Evolutionary conservation across 306 rosid species (phyloP).

Genomic region (Gillenia trifoliata): DNA sequence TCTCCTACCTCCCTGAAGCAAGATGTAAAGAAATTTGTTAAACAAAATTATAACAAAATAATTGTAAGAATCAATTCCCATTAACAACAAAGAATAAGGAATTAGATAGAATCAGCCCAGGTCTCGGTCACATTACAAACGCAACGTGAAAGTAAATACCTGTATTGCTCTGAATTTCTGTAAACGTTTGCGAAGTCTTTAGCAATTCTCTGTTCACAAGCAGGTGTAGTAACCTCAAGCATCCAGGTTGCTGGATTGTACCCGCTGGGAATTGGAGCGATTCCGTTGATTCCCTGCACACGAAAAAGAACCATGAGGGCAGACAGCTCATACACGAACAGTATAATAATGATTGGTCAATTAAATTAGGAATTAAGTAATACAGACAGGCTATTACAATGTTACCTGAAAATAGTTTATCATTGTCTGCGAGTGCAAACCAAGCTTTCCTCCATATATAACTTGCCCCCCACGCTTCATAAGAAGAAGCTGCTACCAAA

Average conservation of each 20-base stretch:
- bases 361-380: background rate
- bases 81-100: background rate
- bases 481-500: slow-evolving; percentile 66
- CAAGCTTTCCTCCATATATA: slow-evolving; percentile 84
- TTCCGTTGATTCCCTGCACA: slow-evolving; percentile 48
- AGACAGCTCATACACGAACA: no score
- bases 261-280: slow-evolving; percentile 52
- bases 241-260: slow-evolving; percentile 97
- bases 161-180: slow-evolving; percentile 53
- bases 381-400: background rate
- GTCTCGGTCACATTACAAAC: slow-evolving; percentile 5
- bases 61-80: background rate
- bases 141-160: slow-evolving; percentile 30
- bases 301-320: slow-evolving; percentile 11
- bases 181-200: slow-evolving; percentile 59
- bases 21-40: slow-evolving; percentile 4
- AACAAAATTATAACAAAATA: background rate
- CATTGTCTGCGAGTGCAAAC: slow-evolving; percentile 66
- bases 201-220: slow-evolving; percentile 55
- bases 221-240: slow-evolving; percentile 79
- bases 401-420: slow-evolving; percentile 73
- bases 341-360: background rate
- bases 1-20: slow-evolving; percentile 63
- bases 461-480: slow-evolving; percentile 89
- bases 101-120: background rate